Conservation (phyloP, 2,329 filamentous ascomycete genomes). For the Graphiopsis chlorocephala region DNA sequence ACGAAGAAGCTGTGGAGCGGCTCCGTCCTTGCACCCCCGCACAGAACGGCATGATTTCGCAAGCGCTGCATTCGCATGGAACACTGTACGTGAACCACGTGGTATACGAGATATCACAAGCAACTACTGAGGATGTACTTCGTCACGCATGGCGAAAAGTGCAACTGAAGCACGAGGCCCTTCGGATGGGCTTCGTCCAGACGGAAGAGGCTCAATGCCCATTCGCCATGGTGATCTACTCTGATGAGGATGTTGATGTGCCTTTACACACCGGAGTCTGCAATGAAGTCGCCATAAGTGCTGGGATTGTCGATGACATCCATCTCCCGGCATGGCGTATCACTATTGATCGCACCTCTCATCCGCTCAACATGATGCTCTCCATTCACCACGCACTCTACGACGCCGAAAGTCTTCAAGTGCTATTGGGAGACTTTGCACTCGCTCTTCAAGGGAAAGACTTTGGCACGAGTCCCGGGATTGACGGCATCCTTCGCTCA, state of each 20-base stretch:
- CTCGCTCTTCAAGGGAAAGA: conserved; percentile 36
- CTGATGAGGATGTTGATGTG: conserved; percentile 18
- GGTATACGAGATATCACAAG: conserved; percentile 49
- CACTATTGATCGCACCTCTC: conserved; percentile 41
- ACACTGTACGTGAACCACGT: conserved; percentile 74
- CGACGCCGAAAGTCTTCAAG: conserved; percentile 71
- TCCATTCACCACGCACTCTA: conserved; percentile 79
- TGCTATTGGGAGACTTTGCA: conserved; percentile 61
- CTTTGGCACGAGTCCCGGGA: conserved; percentile 28
- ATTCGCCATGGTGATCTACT: conserved; percentile 73
- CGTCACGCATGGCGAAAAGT: conserved; percentile 59
- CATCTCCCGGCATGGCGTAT: conserved; percentile 64
- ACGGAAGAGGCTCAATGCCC: conserved; percentile 58
- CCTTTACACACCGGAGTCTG: background rate
- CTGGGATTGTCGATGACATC: conserved; percentile 44
- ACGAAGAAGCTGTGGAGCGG: conserved; percentile 43
- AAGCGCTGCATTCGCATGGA: conserved; percentile 67
- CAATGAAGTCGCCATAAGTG: background rate
- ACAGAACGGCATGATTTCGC: conserved; percentile 75
- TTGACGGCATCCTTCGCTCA: conserved; percentile 43
- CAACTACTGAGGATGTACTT: conserved; percentile 44
- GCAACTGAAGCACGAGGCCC: conserved; percentile 61
- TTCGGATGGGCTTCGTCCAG: conserved; percentile 71
- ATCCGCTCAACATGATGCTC: conserved; percentile 41
- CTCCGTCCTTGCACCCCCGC: conserved; percentile 75